These are phyloP conservation scores for Turritis glabra DNA, from an alignment of 345 rosid genomes.

Conservation along the genomic window DNA sequence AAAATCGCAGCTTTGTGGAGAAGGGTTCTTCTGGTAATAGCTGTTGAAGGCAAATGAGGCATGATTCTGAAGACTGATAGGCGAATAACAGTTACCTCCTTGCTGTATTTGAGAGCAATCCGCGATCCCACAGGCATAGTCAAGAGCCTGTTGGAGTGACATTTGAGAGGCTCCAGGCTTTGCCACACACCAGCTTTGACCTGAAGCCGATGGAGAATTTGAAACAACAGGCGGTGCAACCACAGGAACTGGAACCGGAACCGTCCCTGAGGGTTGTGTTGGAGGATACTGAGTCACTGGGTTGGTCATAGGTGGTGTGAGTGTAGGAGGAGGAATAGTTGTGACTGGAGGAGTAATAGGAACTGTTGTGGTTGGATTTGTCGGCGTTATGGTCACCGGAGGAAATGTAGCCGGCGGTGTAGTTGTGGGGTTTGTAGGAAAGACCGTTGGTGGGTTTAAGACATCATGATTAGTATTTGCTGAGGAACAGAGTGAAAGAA, in stretches of 20 bases:
- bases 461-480: slow-evolving; percentile 47
- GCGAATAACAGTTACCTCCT: slow-evolving; percentile 81
- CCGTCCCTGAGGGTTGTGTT: slow-evolving; percentile 51
- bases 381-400: slow-evolving; percentile 42
- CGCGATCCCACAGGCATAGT: slow-evolving; percentile 88
- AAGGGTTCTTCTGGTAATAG: slow-evolving; percentile 87
- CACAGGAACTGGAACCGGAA: slow-evolving; percentile 70
- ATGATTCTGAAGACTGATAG: slow-evolving; percentile 67
- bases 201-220: slow-evolving; percentile 64
- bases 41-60: slow-evolving; percentile 94
- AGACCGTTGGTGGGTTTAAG: slow-evolving; percentile 46
- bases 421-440: slow-evolving; percentile 45
- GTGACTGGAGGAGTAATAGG: slow-evolving; percentile 50
- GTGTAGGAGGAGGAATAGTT: slow-evolving; percentile 47
- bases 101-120: slow-evolving; percentile 90
- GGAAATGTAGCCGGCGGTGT: slow-evolving; percentile 52
- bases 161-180: slow-evolving; percentile 58
- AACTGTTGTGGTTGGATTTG: slow-evolving; percentile 46
- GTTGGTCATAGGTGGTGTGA: slow-evolving; percentile 57
- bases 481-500: slow-evolving; percentile 43
- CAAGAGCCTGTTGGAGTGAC: slow-evolving; percentile 71
- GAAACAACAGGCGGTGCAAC: slow-evolving; percentile 59
- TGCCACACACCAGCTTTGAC: slow-evolving; percentile 93
- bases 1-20: slow-evolving; percentile 82
- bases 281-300: slow-evolving; percentile 64